Conservation (phyloP, 768 basidiomycete species). For the Pulveroboletus sp. region DNA sequence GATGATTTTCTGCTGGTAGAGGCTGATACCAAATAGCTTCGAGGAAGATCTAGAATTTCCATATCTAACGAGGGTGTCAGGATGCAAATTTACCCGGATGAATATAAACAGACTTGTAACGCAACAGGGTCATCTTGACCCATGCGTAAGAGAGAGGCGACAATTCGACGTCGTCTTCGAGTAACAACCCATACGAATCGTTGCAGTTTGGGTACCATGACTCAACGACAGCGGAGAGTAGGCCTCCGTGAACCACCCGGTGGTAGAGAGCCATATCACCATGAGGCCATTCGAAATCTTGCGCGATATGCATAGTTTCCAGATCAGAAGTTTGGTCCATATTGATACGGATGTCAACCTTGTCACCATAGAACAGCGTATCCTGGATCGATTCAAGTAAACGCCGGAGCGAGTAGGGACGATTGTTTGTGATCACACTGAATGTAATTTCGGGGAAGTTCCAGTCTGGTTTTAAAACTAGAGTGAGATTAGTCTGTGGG, state of each 20-base stretch:
- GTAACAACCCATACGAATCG: constrained; percentile 69
- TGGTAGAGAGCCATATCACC: constrained; percentile 61
- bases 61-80: constrained; percentile 43
- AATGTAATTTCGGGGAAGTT: constrained; percentile 63
- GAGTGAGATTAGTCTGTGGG: constrained; percentile 1
- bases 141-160: constrained; percentile 84
- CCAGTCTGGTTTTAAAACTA: constrained; percentile 53
- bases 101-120: constrained; percentile 51
- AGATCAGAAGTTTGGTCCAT: constrained; percentile 70
- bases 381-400: constrained; percentile 56
- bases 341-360: constrained; percentile 59
- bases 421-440: constrained; percentile 71
- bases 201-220: constrained; percentile 81
- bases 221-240: constrained; percentile 80
- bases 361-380: constrained; percentile 66
- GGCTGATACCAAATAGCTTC: constrained; percentile 70
- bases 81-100: not conserved
- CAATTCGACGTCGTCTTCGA: constrained; percentile 85
- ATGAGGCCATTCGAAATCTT: constrained; percentile 53
- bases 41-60: constrained; percentile 38
- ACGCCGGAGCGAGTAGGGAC: constrained; percentile 65
- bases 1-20: constrained; percentile 82
- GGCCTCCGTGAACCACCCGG: constrained; percentile 72
- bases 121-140: constrained; percentile 74
- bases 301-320: constrained; percentile 51